Evolutionary conservation across 148 eudicot species (phyloP).

Genomic region (Chenopodium quinoa): DNA sequence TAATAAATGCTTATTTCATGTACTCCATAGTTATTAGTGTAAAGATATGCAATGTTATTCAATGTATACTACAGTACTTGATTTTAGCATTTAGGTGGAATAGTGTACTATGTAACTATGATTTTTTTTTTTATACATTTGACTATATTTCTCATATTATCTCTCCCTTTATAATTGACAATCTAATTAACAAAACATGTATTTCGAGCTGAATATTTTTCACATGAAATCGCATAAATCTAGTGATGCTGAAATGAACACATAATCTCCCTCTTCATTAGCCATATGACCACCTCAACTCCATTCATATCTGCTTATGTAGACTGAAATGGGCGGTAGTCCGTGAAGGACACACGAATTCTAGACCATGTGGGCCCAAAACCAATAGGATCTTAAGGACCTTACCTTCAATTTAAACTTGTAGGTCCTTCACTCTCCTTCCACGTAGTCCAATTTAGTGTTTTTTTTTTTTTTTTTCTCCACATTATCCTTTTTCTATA

Average conservation of each 20-base stretch:
- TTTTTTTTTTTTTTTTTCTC: neutral
- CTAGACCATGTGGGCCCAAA: slow-evolving; percentile 5
- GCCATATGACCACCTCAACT: neutral
- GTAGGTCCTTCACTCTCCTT: neutral
- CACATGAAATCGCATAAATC: neutral
- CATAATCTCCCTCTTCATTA: neutral
- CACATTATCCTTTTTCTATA: neutral
- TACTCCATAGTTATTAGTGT: too few relatives aligned
- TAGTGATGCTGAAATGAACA: slow-evolving; percentile 9
- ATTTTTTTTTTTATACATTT: too few relatives aligned
- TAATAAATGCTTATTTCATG: too few relatives aligned
- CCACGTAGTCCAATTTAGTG: neutral
- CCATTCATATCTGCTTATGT: neutral
- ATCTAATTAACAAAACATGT: neutral
- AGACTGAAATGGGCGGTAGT: neutral
- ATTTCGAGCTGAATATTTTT: too few relatives aligned
- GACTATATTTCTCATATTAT: too few relatives aligned
- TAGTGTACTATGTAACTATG: too few relatives aligned
- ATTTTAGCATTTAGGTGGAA: too few relatives aligned
- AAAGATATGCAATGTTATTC: too few relatives aligned
- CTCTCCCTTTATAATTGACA: neutral
- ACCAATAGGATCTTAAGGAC: neutral
- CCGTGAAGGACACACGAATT: slow-evolving; percentile 14
- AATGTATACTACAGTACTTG: too few relatives aligned
- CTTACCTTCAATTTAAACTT: neutral